Evolutionary conservation across 345 rosid species (phyloP).

Genomic region (Anastatica hierochuntica): DNA sequence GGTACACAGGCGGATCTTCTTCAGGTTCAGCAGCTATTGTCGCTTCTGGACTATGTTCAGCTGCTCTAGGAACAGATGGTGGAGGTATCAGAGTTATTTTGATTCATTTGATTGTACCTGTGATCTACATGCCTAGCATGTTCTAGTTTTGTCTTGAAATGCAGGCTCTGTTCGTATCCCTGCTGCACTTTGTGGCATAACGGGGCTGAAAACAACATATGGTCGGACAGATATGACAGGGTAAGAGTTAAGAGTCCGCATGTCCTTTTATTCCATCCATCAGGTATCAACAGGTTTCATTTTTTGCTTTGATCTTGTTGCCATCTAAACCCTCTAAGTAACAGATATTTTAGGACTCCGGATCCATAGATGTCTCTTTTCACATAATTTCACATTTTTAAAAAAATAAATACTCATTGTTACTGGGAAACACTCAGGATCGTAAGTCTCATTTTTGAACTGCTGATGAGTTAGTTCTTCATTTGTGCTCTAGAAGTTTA

Average conservation of each 20-base stretch:
- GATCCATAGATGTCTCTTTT: too few species aligned
- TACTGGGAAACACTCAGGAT: too few species aligned
- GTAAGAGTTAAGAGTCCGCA: slow-evolving; percentile 26
- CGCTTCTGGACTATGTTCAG: slow-evolving; percentile 84
- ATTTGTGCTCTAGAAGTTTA: too few species aligned
- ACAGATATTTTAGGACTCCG: neutral
- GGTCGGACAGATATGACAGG: slow-evolving; percentile 71
- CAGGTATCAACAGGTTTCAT: neutral
- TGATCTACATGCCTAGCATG: slow-evolving; percentile 1
- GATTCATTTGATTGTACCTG: neutral
- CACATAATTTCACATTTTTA: too few species aligned
- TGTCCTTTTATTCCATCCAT: neutral
- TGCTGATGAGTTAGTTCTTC: too few species aligned
- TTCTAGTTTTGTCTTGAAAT: slow-evolving; percentile 13
- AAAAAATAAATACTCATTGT: too few species aligned
- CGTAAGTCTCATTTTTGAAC: too few species aligned
- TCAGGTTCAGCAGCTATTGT: slow-evolving; percentile 92
- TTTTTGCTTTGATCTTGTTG: neutral
- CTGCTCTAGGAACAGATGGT: slow-evolving; percentile 91
- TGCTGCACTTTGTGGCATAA: slow-evolving; percentile 76
- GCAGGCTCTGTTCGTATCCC: slow-evolving; percentile 87
- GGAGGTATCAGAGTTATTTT: slow-evolving; percentile 51
- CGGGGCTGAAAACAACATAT: slow-evolving; percentile 78
- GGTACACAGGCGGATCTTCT: slow-evolving; percentile 95
- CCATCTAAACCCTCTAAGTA: slow-evolving; percentile 1